A percentile compares a stretch with the other conserved stretches of the same genome.
These are phyloP conservation scores for Lecanoromycetidae sp. DNA, from an alignment of 2,329 filamentous ascomycete genomes.

Conservation along the genomic window DNA sequence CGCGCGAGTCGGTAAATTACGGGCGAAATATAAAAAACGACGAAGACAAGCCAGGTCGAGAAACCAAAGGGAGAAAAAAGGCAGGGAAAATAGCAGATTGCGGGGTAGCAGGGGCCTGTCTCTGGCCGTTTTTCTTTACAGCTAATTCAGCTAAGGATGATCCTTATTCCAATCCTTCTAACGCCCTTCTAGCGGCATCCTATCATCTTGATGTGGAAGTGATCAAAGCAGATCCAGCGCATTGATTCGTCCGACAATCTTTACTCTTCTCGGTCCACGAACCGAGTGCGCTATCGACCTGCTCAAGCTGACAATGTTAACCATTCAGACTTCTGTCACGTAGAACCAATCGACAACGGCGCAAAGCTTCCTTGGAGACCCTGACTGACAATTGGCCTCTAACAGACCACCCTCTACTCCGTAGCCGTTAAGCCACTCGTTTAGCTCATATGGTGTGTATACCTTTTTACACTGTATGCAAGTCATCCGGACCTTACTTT, in stretches of 20 bases:
- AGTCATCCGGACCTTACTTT: no score
- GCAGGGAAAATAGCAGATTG: not conserved
- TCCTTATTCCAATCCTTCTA: not conserved
- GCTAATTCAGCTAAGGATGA: no score
- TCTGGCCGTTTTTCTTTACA: not conserved
- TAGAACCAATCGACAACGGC: not conserved
- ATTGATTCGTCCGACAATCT: not conserved
- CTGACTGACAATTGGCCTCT: not conserved
- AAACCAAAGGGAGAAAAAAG: not conserved
- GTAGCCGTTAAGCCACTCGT: not conserved
- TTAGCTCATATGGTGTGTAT: not conserved
- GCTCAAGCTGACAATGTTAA: not conserved
- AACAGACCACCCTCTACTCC: not conserved
- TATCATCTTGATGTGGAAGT: not conserved
- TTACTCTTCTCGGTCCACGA: constrained; percentile 2
- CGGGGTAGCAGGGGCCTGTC: not conserved
- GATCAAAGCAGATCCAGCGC: no score
- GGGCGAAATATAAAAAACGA: not conserved
- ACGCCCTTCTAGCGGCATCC: not conserved
- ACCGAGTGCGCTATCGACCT: constrained; percentile 1
- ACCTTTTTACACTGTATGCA: no score
- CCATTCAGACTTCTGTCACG: not conserved
- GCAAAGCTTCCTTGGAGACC: not conserved
- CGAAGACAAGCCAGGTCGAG: not conserved
- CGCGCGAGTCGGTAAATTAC: constrained; percentile 8